A percentile compares a stretch with the other conserved stretches of the same genome.
phyloP scores from a whole-genome alignment of 164 flowering plant species.

The Umbilicus rupestris region DNA sequence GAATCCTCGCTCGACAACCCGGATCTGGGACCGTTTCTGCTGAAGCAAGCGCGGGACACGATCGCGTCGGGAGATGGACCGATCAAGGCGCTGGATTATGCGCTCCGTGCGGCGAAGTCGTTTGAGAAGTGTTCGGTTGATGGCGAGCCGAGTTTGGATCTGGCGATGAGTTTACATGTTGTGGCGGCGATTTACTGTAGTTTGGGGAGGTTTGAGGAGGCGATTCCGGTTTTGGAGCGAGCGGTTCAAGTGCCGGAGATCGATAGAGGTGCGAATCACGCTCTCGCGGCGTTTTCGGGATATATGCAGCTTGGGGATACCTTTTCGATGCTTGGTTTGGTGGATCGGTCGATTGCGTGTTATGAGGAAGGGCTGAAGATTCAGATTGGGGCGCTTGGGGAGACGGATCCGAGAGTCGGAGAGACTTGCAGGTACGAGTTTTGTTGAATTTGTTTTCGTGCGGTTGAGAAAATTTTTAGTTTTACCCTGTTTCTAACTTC shows the following conservation, averaged over 20 bases:
- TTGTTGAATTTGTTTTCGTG: background rate
- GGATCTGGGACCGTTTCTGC: slow-evolving; percentile 92
- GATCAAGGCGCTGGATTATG: slow-evolving; percentile 73
- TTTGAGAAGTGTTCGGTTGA: slow-evolving; percentile 63
- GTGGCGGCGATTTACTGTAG: slow-evolving; percentile 92
- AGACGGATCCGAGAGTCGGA: slow-evolving; percentile 87
- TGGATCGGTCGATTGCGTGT: slow-evolving; percentile 63
- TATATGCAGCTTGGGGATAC: slow-evolving; percentile 98
- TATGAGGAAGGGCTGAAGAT: slow-evolving; percentile 73
- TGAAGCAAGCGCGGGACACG: slow-evolving; percentile 83
- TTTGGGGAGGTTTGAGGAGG: slow-evolving; percentile 86
- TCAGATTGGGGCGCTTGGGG: slow-evolving; percentile 81
- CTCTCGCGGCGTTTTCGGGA: slow-evolving; percentile 88
- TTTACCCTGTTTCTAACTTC: too few species aligned
- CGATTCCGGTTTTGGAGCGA: slow-evolving; percentile 77
- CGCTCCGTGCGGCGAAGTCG: slow-evolving; percentile 79
- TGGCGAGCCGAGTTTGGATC: slow-evolving; percentile 74
- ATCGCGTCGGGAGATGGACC: slow-evolving; percentile 94
- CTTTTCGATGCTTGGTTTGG: slow-evolving; percentile 82
- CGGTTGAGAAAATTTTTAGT: too few species aligned
- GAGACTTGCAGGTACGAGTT: slow-evolving; percentile 84
- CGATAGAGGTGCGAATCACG: slow-evolving; percentile 66
- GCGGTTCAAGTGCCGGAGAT: slow-evolving; percentile 70
- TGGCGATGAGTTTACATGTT: slow-evolving; percentile 91
- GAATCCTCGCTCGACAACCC: slow-evolving; percentile 87